A percentile compares a stretch with the other conserved stretches of the same genome.
These are phyloP conservation scores for Oligophagozyma castellii DNA, from an alignment of 1,139 yeast species.

Conservation along the genomic window DNA sequence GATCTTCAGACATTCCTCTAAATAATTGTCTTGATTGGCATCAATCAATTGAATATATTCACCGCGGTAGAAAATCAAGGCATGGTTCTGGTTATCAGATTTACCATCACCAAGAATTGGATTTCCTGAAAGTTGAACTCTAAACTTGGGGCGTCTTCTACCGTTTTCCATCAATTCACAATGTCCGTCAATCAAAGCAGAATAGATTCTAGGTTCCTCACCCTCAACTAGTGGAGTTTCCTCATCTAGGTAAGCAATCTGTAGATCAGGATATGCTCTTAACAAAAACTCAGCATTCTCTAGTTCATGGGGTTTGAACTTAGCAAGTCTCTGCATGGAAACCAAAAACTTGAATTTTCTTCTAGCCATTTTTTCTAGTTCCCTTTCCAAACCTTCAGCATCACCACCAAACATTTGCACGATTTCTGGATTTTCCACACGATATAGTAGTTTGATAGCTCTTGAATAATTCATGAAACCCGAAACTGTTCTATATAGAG, in stretches of 20 bases:
- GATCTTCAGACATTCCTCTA: slow-evolving; percentile 96
- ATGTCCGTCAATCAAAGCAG: slow-evolving; percentile 96
- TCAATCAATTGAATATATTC: slow-evolving; percentile 95
- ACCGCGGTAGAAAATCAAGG: slow-evolving; percentile 95
- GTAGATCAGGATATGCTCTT: slow-evolving; percentile 97
- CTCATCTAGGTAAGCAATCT: slow-evolving; percentile 96
- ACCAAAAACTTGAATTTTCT: slow-evolving; percentile 95
- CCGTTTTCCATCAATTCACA: slow-evolving; percentile 97
- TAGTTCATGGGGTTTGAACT: slow-evolving; percentile 93
- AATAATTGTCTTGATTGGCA: slow-evolving; percentile 96
- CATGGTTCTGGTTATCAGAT: slow-evolving; percentile 97
- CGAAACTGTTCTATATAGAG: slow-evolving; percentile 94
- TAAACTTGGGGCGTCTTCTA: slow-evolving; percentile 95
- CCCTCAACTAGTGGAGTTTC: slow-evolving; percentile 83
- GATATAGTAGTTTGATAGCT: slow-evolving; percentile 90
- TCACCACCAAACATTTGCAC: slow-evolving; percentile 98
- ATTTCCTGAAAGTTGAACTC: slow-evolving; percentile 96
- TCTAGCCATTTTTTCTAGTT: slow-evolving; percentile 97
- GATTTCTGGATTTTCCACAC: slow-evolving; percentile 98
- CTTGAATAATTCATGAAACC: slow-evolving; percentile 99
- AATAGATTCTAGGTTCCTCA: slow-evolving; percentile 93
- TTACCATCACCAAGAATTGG: slow-evolving; percentile 99
- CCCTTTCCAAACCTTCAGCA: slow-evolving; percentile 88
- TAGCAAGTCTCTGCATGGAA: slow-evolving; percentile 96
- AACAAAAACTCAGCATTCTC: slow-evolving; percentile 96